These are phyloP conservation scores for Periconia sp. DNA, from an alignment of 2,329 filamentous ascomycete genomes.

Conservation along the genomic window DNA sequence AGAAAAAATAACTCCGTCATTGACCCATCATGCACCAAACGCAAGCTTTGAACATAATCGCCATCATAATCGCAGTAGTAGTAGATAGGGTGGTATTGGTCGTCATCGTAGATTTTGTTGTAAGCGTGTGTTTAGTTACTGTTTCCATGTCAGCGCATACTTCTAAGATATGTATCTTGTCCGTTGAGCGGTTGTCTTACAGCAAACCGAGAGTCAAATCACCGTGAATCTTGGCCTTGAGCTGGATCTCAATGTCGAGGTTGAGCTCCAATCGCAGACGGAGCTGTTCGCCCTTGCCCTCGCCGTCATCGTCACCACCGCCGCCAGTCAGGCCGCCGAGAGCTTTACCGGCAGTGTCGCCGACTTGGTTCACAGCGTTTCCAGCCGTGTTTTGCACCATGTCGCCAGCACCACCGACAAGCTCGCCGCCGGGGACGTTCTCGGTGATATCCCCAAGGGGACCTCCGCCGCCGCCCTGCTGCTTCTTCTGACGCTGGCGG, in stretches of 20 bases:
- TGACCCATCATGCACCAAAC: constrained; percentile 14
- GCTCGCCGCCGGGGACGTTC: constrained; percentile 54
- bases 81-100: background rate
- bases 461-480: constrained; percentile 47
- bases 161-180: background rate
- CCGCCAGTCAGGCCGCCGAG: constrained; percentile 53
- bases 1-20: constrained; percentile 12
- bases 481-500: constrained; percentile 54
- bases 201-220: constrained; percentile 61
- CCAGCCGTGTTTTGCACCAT: constrained; percentile 60
- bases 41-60: background rate
- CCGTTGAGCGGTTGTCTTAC: constrained; percentile 45
- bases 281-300: constrained; percentile 52
- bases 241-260: constrained; percentile 63
- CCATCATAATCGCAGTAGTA: background rate
- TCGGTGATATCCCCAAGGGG: constrained; percentile 61
- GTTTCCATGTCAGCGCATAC: constrained; percentile 16
- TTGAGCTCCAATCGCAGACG: constrained; percentile 62
- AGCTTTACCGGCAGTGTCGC: constrained; percentile 46
- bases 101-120: background rate
- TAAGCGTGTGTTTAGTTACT: constrained; percentile 29
- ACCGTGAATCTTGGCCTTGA: constrained; percentile 67
- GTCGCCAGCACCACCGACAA: constrained; percentile 55
- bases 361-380: constrained; percentile 52
- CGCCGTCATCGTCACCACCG: constrained; percentile 32